Evolutionary conservation across 192 early-diverging fungal species (phyloP), one percentile per base, ranked within the genome.

Genomic region (Chytriomyces sp.): DNA sequence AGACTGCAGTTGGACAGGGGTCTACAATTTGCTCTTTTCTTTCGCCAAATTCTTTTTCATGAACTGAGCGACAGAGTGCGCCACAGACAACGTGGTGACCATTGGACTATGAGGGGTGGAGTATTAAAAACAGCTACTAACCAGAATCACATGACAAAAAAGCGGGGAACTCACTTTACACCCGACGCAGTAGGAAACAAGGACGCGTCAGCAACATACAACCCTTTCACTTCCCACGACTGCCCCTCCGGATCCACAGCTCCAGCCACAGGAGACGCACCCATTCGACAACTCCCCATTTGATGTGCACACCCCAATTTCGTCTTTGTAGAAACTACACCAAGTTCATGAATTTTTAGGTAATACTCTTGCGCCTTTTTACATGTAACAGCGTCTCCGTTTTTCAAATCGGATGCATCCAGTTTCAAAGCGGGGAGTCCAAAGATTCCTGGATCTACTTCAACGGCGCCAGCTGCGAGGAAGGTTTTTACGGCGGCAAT

Each of bases 151-250:
- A 62, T 26, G 3, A 13, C 44, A 13, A 53, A 28, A 13, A 50
- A 61, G 3, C n/a, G n/a, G 53, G n/a, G 53, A 62, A 62, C 73
- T 63, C 44, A 75, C 73, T 77, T 77, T n/a, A 93, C 92, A 79
- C 93, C 93, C 66, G 80, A 84, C 0, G 92, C 86, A 5, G 92
- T 90, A 6, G 93, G 92, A 76, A 93, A 91, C 45, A 91, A 26
- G 13, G 86, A 89, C 0, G 91, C 88, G 77, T 94, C 92, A 13
- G 89, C 87, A 1, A 94, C 91, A 78, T 90, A 94, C 43, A 93
- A 83, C 45, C 86, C 83, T 76, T 91, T 84, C 64, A 91, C 81
- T 66, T 93, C 93, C 91, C 90, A 94, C 2, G 89, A 87, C 73
- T 92, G 86, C 11, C 93, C 93, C 0, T 83, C 82, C 2, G 92